phyloP scores from a whole-genome alignment of 1,284 basidiomycete genomes.

The Vanrija sp. region DNA sequence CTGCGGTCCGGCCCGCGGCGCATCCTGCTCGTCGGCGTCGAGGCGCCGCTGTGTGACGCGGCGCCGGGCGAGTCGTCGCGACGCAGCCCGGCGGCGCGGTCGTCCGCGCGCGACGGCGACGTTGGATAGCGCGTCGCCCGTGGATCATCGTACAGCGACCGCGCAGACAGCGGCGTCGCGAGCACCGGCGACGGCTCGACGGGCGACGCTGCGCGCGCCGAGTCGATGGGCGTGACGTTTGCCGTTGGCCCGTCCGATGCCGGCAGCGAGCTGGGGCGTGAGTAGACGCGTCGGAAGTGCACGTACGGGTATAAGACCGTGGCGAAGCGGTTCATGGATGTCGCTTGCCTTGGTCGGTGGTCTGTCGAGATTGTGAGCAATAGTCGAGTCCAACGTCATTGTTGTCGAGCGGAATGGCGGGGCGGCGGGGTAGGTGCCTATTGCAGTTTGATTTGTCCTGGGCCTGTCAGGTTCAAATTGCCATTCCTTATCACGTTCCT shows the following conservation, averaged over 20 bases:
- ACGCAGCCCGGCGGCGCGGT: neutral
- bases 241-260: neutral
- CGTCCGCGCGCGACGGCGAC: neutral
- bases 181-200: conserved; percentile 3
- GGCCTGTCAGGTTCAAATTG: too few species aligned
- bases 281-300: conserved; percentile 1
- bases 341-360: too few species aligned
- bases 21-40: conserved; percentile 2
- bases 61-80: neutral
- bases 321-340: conserved; percentile 26
- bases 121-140: conserved; percentile 23
- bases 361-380: too few species aligned
- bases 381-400: too few species aligned
- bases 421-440: too few species aligned
- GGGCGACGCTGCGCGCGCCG: conserved; percentile 1
- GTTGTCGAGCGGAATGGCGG: too few species aligned
- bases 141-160: conserved; percentile 40
- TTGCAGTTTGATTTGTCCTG: too few species aligned
- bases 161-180: neutral
- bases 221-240: neutral
- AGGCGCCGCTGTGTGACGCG: neutral
- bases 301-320: conserved; percentile 28
- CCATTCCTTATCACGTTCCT: too few species aligned
- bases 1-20: conserved; percentile 19
- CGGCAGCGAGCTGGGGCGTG: neutral